Evolutionary conservation across 2,329 filamentous ascomycete genomes (phyloP).

Genomic region (Exophiala spinifera): DNA sequence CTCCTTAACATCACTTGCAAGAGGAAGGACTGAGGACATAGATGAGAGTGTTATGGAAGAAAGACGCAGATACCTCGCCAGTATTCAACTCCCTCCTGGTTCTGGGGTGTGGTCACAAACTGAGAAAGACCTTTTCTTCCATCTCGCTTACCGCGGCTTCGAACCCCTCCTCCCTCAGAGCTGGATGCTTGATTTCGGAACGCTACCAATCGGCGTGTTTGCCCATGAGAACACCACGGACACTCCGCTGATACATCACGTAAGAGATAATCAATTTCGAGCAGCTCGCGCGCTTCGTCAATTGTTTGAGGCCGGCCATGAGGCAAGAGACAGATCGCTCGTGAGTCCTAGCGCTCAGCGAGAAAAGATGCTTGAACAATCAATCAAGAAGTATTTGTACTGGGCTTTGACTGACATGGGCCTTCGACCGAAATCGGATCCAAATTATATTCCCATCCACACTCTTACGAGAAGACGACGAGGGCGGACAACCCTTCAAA

Average conservation of each 20-base stretch:
- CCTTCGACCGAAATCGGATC: conserved; percentile 36
- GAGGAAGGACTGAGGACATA: conserved; percentile 10
- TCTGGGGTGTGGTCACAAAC: conserved; percentile 49
- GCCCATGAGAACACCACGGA: conserved; percentile 35
- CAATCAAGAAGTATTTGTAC: conserved; percentile 48
- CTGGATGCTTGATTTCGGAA: conserved; percentile 55
- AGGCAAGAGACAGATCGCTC: conserved; percentile 50
- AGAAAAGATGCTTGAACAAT: conserved; percentile 25
- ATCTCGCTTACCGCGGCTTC: conserved; percentile 54
- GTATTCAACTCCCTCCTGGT: conserved; percentile 38
- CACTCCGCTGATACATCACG: conserved; percentile 46
- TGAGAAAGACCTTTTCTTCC: conserved; percentile 52
- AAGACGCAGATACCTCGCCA: conserved; percentile 36
- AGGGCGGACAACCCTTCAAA: conserved; percentile 38
- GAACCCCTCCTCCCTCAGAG: conserved; percentile 53
- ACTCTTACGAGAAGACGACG: conserved; percentile 42
- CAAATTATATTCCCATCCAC: conserved; percentile 44
- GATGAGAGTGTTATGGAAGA: conserved; percentile 25
- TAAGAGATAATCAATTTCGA: conserved; percentile 44
- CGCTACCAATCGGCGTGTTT: conserved; percentile 54
- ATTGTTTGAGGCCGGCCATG: conserved; percentile 51
- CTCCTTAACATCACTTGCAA: conserved; percentile 13
- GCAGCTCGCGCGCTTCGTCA: conserved; percentile 51
- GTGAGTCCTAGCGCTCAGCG: conserved; percentile 32
- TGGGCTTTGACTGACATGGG: conserved; percentile 53